phyloP scores from a whole-genome alignment of 1,284 basidiomycete genomes.

The Trichosporon faecale region DNA sequence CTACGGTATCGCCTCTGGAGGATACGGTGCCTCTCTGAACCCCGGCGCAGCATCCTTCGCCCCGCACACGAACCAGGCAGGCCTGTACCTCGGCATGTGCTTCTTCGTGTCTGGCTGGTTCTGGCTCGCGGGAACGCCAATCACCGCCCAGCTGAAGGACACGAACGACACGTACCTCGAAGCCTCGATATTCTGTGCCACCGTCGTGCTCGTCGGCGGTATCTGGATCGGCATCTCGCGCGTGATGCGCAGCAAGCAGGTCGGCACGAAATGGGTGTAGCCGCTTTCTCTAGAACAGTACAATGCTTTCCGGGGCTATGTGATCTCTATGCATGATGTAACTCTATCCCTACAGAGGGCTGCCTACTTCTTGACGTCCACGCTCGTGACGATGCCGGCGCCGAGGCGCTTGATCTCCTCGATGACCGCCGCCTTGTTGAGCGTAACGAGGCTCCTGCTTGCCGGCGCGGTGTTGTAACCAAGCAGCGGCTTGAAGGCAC shows the following conservation, averaged over 20 bases:
- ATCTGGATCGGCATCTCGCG: not conserved
- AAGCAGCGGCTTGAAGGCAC: slow-evolving; percentile 75
- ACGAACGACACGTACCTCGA: slow-evolving; percentile 30
- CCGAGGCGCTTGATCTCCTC: slow-evolving; percentile 78
- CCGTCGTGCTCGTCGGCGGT: slow-evolving; percentile 22
- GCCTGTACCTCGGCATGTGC: slow-evolving; percentile 41
- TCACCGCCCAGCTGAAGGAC: slow-evolving; percentile 34
- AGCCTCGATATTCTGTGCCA: slow-evolving; percentile 36
- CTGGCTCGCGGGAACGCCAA: slow-evolving; percentile 38
- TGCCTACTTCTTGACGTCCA: slow-evolving; percentile 38
- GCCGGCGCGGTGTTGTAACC: slow-evolving; percentile 63
- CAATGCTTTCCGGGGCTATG: not conserved
- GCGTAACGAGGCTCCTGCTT: slow-evolving; percentile 61
- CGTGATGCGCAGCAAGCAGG: slow-evolving; percentile 14
- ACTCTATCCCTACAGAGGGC: not conserved
- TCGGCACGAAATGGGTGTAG: slow-evolving; percentile 22
- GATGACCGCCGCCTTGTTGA: slow-evolving; percentile 70
- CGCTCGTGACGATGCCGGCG: slow-evolving; percentile 62
- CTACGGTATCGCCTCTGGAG: slow-evolving; percentile 37
- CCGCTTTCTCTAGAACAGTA: no score
- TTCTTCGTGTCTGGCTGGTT: slow-evolving; percentile 38
- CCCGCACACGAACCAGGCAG: slow-evolving; percentile 33
- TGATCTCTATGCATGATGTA: slow-evolving; percentile 11
- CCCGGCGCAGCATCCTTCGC: slow-evolving; percentile 37
- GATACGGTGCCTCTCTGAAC: slow-evolving; percentile 36